Percentiles rank a stretch among this genome's conserved stretches.
These are phyloP conservation scores for Nymphaea thermarum DNA, from an alignment of 164 flowering plant genomes.

Conservation along the genomic window DNA sequence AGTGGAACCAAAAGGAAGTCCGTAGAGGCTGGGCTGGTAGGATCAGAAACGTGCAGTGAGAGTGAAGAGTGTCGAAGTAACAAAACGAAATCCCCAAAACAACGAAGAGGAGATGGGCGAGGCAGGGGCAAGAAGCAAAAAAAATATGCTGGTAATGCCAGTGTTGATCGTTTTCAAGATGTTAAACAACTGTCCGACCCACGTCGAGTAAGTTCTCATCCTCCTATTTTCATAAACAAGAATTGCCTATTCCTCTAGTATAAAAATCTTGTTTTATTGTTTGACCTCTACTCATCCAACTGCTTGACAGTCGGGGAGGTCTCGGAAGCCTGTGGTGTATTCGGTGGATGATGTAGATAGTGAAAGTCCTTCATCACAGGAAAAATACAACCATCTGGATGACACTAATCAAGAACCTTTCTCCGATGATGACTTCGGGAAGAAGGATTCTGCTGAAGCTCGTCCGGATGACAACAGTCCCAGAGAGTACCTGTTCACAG, in stretches of 20 bases:
- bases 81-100: slow-evolving; percentile 8
- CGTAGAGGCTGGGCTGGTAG: slow-evolving; percentile 7
- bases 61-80: slow-evolving; percentile 5
- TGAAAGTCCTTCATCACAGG: background rate
- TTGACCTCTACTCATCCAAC: background rate
- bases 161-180: background rate
- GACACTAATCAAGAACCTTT: background rate
- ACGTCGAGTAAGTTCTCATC: slow-evolving; percentile 41
- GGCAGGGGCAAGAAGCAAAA: slow-evolving; percentile 22
- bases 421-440: background rate
- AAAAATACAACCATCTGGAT: background rate
- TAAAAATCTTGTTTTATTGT: background rate
- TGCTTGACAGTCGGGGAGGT: slow-evolving; percentile 42
- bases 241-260: background rate
- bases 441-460: slow-evolving; percentile 7
- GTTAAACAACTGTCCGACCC: background rate
- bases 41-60: slow-evolving; percentile 5
- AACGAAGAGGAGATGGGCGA: slow-evolving; percentile 27
- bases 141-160: slow-evolving; percentile 7
- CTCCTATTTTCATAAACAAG: background rate
- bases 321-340: slow-evolving; percentile 20
- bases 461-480: slow-evolving; percentile 2
- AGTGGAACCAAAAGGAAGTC: slow-evolving; percentile 7
- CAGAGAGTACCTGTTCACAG: slow-evolving; percentile 23
- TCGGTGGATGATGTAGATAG: background rate